Evolutionary conservation across 2,329 filamentous ascomycete species (phyloP), one percentile per base, ranked within the genome.

Genomic region (Colletotrichum ledebouriae): DNA sequence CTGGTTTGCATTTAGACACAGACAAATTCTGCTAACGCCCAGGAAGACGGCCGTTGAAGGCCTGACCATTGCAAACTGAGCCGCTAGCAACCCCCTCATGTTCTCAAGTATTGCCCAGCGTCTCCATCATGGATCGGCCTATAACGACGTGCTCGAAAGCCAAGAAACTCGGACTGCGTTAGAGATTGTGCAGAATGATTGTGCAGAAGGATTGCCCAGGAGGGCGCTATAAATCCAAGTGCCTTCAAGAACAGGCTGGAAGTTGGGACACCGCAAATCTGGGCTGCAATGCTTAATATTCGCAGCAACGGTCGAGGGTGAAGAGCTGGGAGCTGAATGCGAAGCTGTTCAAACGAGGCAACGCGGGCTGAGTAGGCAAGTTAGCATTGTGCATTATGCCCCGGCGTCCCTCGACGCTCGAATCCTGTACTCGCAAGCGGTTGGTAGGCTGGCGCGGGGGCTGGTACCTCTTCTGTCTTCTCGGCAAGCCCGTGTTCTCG

Each of bases 211-310:
- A 7, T 29, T 9, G 29, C 7, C 29, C 29, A 55, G 47, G 59
- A 59, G n/a, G 22, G 15, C 65, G 56, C 65, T 65, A 59, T 61
- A 59, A 68, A 20, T 59, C 39, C 44, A 52, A 42, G 34, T n/a
- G 15, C 20, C 20, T 50, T 42, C 25, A 29, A 42, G 33, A 58
- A 63, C 4, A 22, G n/a, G 17, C 29, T 42, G 42, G 29, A 42
- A 17, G 11, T 39, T 33, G 13, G 41, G 29, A 25, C 20, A 58
- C 10, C 7, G 15, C 55, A 25, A 29, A 33, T 41, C 22, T 12
- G 39, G 34, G 53, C 34, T 41, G 34, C 53, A 15, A 17, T 56
- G n/a, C 20, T 9, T n/a, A 25, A 29, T 17, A 17, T 5, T 53
- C 12, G 49, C 15, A 33, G 29, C 25, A 42, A 4, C 20, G 37